A percentile compares a stretch with the other conserved stretches of the same genome.
Evolutionary conservation across 2,329 filamentous ascomycete species (phyloP).

Genomic region (Torrubiella hemipterigena): DNA sequence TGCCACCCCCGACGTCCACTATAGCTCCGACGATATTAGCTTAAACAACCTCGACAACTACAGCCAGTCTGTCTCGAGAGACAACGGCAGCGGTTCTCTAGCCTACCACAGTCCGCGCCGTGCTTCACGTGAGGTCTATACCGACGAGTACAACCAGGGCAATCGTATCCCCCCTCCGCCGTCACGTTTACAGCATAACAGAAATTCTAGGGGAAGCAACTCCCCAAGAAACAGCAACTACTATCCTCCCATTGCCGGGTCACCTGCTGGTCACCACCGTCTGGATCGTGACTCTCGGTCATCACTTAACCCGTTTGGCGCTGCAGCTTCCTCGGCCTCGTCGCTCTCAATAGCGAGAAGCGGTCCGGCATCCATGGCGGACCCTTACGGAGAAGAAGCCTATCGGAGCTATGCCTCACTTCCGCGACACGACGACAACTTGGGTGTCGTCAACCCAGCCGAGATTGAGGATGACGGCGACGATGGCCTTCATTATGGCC

Average conservation of each 20-base stretch:
- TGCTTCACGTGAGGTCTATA: no score
- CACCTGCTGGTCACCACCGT: slow-evolving; percentile 9
- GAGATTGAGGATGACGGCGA: slow-evolving; percentile 81
- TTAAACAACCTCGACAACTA: slow-evolving; percentile 60
- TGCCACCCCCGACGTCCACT: slow-evolving; percentile 12
- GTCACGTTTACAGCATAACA: slow-evolving; percentile 17
- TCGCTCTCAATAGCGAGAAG: slow-evolving; percentile 36
- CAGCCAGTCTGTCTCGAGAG: slow-evolving; percentile 46
- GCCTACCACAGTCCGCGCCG: no score
- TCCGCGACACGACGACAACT: slow-evolving; percentile 32
- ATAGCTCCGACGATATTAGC: slow-evolving; percentile 20
- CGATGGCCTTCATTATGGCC: slow-evolving; percentile 56
- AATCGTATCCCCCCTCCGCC: no score
- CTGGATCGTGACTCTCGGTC: slow-evolving; percentile 28
- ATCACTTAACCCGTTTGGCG: slow-evolving; percentile 26
- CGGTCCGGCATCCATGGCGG: slow-evolving; percentile 28
- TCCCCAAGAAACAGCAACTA: slow-evolving; percentile 8
- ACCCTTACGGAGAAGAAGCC: slow-evolving; percentile 49
- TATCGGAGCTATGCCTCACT: slow-evolving; percentile 47
- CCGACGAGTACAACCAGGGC: no score
- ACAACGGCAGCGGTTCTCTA: slow-evolving; percentile 54
- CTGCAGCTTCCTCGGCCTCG: slow-evolving; percentile 16
- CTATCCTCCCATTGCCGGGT: no score
- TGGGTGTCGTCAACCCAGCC: slow-evolving; percentile 60
- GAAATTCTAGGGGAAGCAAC: slow-evolving; percentile 9